A percentile compares a stretch with the other conserved stretches of the same genome.
Evolutionary conservation across 148 eudicot species (phyloP).

Genomic region (Vaccinium darrowii): DNA sequence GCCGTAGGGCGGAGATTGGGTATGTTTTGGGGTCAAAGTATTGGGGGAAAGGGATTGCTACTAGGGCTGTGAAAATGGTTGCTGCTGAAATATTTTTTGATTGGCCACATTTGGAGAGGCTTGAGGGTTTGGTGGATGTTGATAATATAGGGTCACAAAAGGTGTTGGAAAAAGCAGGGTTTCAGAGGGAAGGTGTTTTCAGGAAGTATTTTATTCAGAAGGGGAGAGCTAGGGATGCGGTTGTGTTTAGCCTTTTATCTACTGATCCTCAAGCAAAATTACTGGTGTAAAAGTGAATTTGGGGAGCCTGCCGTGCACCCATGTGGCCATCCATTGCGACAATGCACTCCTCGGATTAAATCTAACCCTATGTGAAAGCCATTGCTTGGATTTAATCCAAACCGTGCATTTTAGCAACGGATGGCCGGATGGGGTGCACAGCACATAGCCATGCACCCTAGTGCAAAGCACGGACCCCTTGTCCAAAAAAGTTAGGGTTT

Average conservation of each 20-base stretch:
- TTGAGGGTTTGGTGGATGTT: constrained; percentile 52
- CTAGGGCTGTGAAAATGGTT: constrained; percentile 39
- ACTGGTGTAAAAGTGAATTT: background rate
- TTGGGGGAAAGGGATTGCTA: constrained; percentile 59
- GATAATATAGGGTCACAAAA: constrained; percentile 45
- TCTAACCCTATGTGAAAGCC: too few relatives aligned
- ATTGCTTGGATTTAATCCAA: too few relatives aligned
- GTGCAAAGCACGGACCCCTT: too few relatives aligned
- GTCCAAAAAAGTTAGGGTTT: too few relatives aligned
- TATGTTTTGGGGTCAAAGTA: constrained; percentile 40
- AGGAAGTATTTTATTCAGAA: constrained; percentile 40
- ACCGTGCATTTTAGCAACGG: too few relatives aligned
- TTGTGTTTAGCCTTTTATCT: constrained; percentile 38
- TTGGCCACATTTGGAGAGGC: constrained; percentile 49
- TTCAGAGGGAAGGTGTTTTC: constrained; percentile 46
- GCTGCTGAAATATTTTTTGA: constrained; percentile 34
- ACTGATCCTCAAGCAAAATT: background rate
- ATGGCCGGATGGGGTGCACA: too few relatives aligned
- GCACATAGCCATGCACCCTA: too few relatives aligned
- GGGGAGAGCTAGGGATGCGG: constrained; percentile 41
- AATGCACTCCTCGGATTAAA: too few relatives aligned
- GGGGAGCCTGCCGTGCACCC: too few relatives aligned
- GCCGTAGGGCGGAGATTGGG: constrained; percentile 43
- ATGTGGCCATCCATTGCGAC: too few relatives aligned
- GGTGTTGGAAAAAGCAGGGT: constrained; percentile 55